Conservation (phyloP, 805 yeast species). For the Ogataea wickerhamii region DNA sequence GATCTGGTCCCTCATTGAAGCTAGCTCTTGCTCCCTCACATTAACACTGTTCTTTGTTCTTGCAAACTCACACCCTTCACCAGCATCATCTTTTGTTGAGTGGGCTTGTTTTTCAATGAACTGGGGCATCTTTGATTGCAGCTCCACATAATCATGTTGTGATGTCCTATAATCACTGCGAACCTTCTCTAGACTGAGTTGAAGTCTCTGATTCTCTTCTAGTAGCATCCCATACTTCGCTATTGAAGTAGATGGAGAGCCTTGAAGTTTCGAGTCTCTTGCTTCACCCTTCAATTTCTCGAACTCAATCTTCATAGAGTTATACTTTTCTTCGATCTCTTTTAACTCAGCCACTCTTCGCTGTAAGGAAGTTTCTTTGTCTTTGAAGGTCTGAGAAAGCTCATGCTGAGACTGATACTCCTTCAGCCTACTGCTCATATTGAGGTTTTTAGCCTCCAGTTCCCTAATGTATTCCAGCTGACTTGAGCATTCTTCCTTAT, state of each 20-base stretch:
- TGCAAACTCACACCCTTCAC: slow-evolving; percentile 11
- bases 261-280: slow-evolving; percentile 5
- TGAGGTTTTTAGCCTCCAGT: slow-evolving; percentile 49
- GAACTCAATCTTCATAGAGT: slow-evolving; percentile 48
- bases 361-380: slow-evolving; percentile 45
- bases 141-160: slow-evolving; percentile 10
- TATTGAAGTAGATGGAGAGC: slow-evolving; percentile 42
- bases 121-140: slow-evolving; percentile 13
- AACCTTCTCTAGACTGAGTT: background rate
- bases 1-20: slow-evolving; percentile 19
- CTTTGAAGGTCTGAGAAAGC: slow-evolving; percentile 50
- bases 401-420: slow-evolving; percentile 44
- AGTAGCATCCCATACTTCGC: slow-evolving; percentile 7
- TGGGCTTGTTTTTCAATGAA: slow-evolving; percentile 5
- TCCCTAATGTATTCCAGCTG: slow-evolving; percentile 45
- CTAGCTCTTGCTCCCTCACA: slow-evolving; percentile 18
- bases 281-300: slow-evolving; percentile 44
- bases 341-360: slow-evolving; percentile 39
- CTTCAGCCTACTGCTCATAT: slow-evolving; percentile 50
- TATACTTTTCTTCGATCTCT: slow-evolving; percentile 40
- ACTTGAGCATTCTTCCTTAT: slow-evolving; percentile 30
- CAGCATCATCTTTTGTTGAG: slow-evolving; percentile 2
- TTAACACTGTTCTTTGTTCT: slow-evolving; percentile 16
- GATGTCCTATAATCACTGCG: slow-evolving; percentile 9
- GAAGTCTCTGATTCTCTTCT: slow-evolving; percentile 1